phyloP scores from a whole-genome alignment of 2,329 filamentous ascomycete species.

The Fusarium agapanthi region DNA sequence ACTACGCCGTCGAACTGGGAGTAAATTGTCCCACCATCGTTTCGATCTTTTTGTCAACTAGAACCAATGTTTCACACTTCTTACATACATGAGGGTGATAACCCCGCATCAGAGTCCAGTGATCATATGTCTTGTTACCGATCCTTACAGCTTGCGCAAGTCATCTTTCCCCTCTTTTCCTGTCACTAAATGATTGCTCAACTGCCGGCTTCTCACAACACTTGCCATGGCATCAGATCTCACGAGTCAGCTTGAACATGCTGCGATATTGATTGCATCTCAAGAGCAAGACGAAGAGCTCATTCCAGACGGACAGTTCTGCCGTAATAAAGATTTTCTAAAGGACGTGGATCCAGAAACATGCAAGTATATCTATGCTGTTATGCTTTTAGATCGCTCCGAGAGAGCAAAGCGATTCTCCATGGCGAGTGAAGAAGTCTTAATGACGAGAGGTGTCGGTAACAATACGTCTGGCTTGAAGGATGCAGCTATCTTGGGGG shows the following conservation, averaged over 20 bases:
- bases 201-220: rapidly evolving
- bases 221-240: neutral
- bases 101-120: neutral
- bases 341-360: neutral
- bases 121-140: neutral
- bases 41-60: neutral
- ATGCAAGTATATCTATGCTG: neutral
- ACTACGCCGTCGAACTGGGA: rapidly evolving
- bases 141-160: neutral
- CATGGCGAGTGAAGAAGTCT: neutral
- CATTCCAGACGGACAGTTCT: neutral
- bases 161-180: neutral
- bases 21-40: too few species aligned
- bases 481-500: neutral
- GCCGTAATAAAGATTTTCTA: neutral
- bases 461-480: neutral
- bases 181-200: rapidly evolving
- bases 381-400: neutral
- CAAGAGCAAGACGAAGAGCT: neutral
- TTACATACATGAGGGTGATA: neutral
- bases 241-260: neutral
- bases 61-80: neutral
- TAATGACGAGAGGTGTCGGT: neutral
- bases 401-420: neutral
- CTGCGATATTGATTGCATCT: neutral